phyloP scores from a whole-genome alignment of 225 moss, liverwort and hornwort genomes.

The Pseudisothecium myosuroides region DNA sequence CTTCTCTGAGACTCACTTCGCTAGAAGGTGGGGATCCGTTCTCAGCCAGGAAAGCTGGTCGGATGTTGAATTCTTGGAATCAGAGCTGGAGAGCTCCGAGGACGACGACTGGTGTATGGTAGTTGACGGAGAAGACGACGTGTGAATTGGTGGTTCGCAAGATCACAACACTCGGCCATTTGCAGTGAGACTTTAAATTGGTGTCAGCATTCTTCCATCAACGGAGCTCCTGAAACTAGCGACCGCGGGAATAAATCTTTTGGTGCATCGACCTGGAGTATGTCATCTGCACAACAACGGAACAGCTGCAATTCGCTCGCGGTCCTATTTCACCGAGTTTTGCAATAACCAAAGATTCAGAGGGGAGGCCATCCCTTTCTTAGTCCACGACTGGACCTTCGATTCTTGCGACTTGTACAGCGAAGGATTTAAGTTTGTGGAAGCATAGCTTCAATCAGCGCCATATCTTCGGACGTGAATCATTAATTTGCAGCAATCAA shows the following conservation, averaged over 20 bases:
- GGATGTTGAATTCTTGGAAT: neutral
- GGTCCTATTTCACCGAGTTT: neutral
- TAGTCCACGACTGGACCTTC: neutral
- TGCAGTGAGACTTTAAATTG: neutral
- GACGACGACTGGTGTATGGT: conserved; percentile 7
- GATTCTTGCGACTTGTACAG: neutral
- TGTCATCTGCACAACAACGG: neutral
- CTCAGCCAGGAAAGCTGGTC: conserved; percentile 18
- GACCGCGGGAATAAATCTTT: neutral
- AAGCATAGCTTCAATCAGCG: neutral
- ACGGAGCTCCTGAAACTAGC: neutral
- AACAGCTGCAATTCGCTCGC: neutral
- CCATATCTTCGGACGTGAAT: neutral
- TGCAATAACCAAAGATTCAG: neutral
- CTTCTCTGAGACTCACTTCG: conserved; percentile 1
- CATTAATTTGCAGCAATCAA: neutral
- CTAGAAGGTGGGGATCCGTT: neutral
- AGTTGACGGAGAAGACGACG: neutral
- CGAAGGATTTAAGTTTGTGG: neutral
- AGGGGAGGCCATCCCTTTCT: neutral
- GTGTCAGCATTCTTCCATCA: neutral
- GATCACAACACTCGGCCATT: neutral
- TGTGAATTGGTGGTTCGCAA: neutral
- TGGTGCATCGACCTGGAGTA: neutral
- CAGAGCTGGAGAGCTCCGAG: neutral